Evolutionary conservation across 331 rosid species (phyloP), one percentile per base, ranked within the genome.

Genomic region (Cydonia oblonga): DNA sequence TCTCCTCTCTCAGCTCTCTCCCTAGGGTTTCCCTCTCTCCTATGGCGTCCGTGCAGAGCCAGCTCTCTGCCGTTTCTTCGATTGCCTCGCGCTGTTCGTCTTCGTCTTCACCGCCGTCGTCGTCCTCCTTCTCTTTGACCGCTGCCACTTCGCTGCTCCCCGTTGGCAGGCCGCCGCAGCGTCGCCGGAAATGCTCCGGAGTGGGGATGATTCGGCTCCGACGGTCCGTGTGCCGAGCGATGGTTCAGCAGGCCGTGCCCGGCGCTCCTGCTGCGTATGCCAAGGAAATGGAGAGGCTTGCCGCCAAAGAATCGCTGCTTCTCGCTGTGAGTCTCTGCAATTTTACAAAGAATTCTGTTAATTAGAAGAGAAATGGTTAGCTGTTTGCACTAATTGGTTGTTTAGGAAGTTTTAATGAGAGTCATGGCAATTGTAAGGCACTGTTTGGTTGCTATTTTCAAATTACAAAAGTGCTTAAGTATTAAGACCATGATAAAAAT

Each of bases 241-340:
- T 87, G 99, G 96, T 91, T 76, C 96, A 89, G 83, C 90, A 87
- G 76, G 80, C 89, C 24, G 79, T 81, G 14, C 98, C 86, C 67
- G 99, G 99, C 68, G 89, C 99, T 57, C 85, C 96, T 4, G 91
- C 96, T 1, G 88, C 92, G 9, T 95, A 91, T 64, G 97, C 99
- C 29, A 95, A 89, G 84, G 97, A 91, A 85, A 95, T 95, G 99
- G 99, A 95, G 88, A 87, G 99, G 76, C 96, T 95, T 28, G 84
- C 99, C 12, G 99, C 99, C 20, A 95, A 95, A 71, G 99, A 95
- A 75, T 95, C 99, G 58, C 96, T 95, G 68, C 99, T 95, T 66
- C 95, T 95, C 66, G 96, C 99, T 4, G 99, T 95, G 70, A 86
- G 96, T 71, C 6, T 79, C 12, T 6, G 26, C 53, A n/a, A 8